Evolutionary conservation across 2,329 filamentous ascomycete species (phyloP).

Genomic region (Parastagonospora nodorum): DNA sequence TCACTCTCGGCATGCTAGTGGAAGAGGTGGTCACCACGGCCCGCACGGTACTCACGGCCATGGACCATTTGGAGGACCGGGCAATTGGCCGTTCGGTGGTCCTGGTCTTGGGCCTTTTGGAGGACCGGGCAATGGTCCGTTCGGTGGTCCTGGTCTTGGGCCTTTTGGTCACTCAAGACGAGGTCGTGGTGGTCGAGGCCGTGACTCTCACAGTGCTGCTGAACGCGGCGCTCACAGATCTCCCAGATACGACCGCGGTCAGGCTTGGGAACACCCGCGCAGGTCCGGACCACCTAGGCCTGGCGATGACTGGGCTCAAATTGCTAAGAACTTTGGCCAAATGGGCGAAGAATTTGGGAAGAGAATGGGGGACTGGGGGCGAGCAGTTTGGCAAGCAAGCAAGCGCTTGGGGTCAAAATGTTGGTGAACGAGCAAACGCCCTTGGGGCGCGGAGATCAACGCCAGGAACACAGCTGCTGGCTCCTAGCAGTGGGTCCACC

Average conservation of each 20-base stretch:
- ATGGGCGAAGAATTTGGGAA: constrained; percentile 43
- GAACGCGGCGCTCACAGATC: constrained; percentile 7
- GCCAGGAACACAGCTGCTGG: constrained; percentile 5
- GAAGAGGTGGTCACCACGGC: constrained; percentile 3
- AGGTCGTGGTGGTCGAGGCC: constrained; percentile 5
- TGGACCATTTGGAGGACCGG: constrained; percentile 14
- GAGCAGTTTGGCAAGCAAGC: constrained; percentile 35
- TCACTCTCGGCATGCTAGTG: background rate
- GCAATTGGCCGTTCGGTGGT: constrained; percentile 17
- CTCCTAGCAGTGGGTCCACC: constrained; percentile 6
- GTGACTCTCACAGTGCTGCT: constrained; percentile 8
- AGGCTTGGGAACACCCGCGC: background rate
- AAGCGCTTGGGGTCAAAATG: constrained; percentile 23
- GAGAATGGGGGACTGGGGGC: constrained; percentile 35
- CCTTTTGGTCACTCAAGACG: background rate
- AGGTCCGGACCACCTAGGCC: constrained; percentile 10
- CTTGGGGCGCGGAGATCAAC: constrained; percentile 18
- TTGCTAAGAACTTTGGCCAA: constrained; percentile 25
- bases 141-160: constrained; percentile 7
- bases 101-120: constrained; percentile 14
- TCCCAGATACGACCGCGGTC: background rate
- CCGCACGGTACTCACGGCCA: constrained; percentile 12
- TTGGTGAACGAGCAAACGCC: constrained; percentile 17
- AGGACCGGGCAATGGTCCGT: constrained; percentile 7
- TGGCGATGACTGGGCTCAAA: constrained; percentile 16